These are phyloP conservation scores for Tubosaeta sp. DNA, from an alignment of 768 basidiomycete species.

Conservation along the genomic window DNA sequence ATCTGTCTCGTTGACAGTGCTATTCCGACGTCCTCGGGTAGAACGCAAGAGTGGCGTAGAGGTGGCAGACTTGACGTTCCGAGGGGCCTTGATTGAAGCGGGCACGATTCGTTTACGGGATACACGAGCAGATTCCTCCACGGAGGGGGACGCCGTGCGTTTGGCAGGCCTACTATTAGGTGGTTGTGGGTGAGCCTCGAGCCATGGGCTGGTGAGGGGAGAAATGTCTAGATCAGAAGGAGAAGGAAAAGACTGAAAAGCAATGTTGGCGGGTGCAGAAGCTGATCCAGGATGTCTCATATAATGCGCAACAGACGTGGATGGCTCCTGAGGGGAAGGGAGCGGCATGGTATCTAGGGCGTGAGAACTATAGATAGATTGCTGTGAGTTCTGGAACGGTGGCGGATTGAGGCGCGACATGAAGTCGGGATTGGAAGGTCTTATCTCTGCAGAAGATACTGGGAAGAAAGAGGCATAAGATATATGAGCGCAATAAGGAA, in stretches of 20 bases:
- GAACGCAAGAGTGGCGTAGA: conserved; percentile 57
- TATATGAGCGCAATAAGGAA: conserved; percentile 3
- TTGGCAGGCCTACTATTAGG: conserved; percentile 35
- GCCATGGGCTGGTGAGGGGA: conserved; percentile 78
- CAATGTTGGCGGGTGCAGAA: conserved; percentile 73
- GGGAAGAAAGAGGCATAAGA: conserved; percentile 12
- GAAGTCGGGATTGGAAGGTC: conserved; percentile 55
- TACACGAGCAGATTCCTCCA: conserved; percentile 44
- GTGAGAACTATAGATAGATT: conserved; percentile 25
- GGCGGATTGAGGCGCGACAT: conserved; percentile 57
- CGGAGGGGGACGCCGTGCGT: conserved; percentile 53
- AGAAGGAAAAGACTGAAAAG: conserved; percentile 52
- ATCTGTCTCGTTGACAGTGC: conserved; percentile 44
- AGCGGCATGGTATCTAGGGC: conserved; percentile 24
- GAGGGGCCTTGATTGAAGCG: conserved; percentile 20
- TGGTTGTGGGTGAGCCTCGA: conserved; percentile 52
- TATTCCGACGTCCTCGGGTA: conserved; percentile 39
- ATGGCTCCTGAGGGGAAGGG: conserved; percentile 28
- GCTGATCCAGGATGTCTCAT: conserved; percentile 39
- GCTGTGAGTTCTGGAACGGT: conserved; percentile 32
- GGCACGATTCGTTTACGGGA: conserved; percentile 44
- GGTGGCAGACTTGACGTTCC: conserved; percentile 45
- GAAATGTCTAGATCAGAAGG: conserved; percentile 66
- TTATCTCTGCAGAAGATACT: conserved; percentile 66
- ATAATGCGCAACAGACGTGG: conserved; percentile 23